phyloP scores from a whole-genome alignment of 1,139 yeast species.

The Trichomonascaceae sp. region DNA sequence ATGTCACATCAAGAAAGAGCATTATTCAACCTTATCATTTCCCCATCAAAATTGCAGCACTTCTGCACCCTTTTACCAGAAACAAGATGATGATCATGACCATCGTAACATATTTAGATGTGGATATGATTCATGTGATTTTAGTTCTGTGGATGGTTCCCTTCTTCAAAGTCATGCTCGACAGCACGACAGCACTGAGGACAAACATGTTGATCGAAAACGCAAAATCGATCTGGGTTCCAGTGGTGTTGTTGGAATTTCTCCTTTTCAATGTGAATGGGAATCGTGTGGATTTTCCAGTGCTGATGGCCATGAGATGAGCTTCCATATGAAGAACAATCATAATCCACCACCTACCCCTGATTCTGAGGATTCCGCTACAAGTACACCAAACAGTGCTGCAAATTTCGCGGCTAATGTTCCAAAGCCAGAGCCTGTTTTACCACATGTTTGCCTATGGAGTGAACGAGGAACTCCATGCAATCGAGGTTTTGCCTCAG shows the following conservation, averaged over 20 bases:
- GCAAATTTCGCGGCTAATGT: not conserved
- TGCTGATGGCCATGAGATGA: not conserved
- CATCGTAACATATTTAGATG: constrained; percentile 21
- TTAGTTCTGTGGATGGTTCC: constrained; percentile 18
- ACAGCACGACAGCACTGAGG: constrained; percentile 28
- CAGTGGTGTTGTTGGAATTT: not conserved
- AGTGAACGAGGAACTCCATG: constrained; percentile 37
- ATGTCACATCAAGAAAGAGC: constrained; percentile 32
- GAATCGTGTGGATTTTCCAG: constrained; percentile 3
- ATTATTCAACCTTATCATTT: constrained; percentile 24
- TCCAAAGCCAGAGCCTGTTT: not conserved
- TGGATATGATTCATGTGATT: constrained; percentile 31
- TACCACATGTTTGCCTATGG: not conserved
- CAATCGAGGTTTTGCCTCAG: constrained; percentile 40
- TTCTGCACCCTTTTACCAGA: not conserved
- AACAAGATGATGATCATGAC: constrained; percentile 1
- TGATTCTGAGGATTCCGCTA: constrained; percentile 4
- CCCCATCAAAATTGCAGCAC: constrained; percentile 22
- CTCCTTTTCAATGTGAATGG: constrained; percentile 9
- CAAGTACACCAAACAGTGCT: not conserved
- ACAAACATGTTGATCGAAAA: not conserved
- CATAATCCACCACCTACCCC: constrained; percentile 8
- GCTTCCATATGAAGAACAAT: constrained; percentile 2
- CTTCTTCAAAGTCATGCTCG: constrained; percentile 43
- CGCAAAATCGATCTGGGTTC: constrained; percentile 1